A percentile compares a stretch with the other conserved stretches of the same genome.
These are phyloP conservation scores for Cladosporium sp. DNA, from an alignment of 2,329 filamentous ascomycete species.

Conservation along the genomic window DNA sequence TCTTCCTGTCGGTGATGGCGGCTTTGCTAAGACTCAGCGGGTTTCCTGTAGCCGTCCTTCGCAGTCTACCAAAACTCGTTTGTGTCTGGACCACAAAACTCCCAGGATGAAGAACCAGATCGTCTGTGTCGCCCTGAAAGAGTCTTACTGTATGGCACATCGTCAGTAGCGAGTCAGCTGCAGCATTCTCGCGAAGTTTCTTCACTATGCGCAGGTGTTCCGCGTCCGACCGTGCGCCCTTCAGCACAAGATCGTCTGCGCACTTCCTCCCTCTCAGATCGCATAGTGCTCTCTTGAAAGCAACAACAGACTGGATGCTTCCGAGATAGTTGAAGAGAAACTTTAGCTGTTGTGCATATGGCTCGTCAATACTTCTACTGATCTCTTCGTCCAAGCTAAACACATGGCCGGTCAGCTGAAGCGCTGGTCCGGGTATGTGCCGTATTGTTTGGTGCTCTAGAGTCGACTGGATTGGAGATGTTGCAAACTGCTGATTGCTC, in stretches of 20 bases:
- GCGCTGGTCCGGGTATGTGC: background rate
- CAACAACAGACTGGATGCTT: background rate
- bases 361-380: background rate
- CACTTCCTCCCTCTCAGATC: background rate
- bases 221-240: background rate
- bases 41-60: background rate
- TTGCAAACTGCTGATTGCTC: no score
- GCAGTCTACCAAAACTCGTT: background rate
- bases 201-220: background rate
- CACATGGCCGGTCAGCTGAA: background rate
- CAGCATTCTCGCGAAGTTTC: background rate
- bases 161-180: background rate
- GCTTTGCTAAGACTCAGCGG: background rate
- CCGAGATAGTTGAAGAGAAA: background rate
- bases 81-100: constrained; percentile 1
- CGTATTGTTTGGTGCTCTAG: no score
- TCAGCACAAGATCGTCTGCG: background rate
- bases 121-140: background rate
- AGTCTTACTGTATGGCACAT: constrained; percentile 1
- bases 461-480: no score
- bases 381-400: background rate
- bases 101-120: background rate
- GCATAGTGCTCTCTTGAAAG: background rate
- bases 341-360: background rate
- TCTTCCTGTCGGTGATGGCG: background rate